Conservation (phyloP, 1,284 basidiomycete species). For the Leccinum cinnamomeum region DNA sequence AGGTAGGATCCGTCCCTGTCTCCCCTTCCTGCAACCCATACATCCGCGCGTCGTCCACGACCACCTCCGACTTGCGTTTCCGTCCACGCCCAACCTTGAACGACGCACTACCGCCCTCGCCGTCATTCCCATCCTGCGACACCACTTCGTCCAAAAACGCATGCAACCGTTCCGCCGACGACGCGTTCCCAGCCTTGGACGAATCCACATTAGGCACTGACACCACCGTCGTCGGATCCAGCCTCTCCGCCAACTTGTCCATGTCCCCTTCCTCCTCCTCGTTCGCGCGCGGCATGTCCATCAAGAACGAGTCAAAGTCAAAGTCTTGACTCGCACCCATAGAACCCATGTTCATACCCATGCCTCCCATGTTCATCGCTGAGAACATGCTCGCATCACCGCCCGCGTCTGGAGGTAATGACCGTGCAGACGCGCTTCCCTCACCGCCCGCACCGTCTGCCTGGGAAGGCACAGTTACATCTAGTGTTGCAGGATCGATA, state of each 20-base stretch:
- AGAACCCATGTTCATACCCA: neutral
- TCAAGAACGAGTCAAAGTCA: slow-evolving; percentile 50
- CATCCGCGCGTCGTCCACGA: slow-evolving; percentile 24
- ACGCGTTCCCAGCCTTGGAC: slow-evolving; percentile 28
- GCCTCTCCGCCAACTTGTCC: slow-evolving; percentile 34
- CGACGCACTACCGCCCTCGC: neutral
- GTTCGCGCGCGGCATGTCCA: slow-evolving; percentile 33
- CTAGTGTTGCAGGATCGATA: too few species aligned
- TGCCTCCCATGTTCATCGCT: slow-evolving; percentile 1
- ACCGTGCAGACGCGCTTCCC: slow-evolving; percentile 4
- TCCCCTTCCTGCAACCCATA: slow-evolving; percentile 2
- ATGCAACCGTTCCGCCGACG: slow-evolving; percentile 41
- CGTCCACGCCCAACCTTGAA: slow-evolving; percentile 24
- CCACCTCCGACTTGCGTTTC: slow-evolving; percentile 52
- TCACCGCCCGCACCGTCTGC: slow-evolving; percentile 11
- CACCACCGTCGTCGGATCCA: slow-evolving; percentile 31
- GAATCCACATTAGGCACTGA: slow-evolving; percentile 21
- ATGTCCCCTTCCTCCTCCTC: slow-evolving; percentile 36
- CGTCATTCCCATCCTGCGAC: slow-evolving; percentile 29
- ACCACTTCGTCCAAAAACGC: slow-evolving; percentile 47
- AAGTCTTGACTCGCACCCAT: slow-evolving; percentile 36
- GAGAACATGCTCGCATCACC: slow-evolving; percentile 24
- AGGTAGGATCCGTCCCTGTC: neutral
- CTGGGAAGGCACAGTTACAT: slow-evolving; percentile 18
- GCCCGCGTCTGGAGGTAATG: neutral